These are phyloP conservation scores for Skeletonema potamos DNA, from an alignment of 108 stramenopile genomes.

Conservation along the genomic window DNA sequence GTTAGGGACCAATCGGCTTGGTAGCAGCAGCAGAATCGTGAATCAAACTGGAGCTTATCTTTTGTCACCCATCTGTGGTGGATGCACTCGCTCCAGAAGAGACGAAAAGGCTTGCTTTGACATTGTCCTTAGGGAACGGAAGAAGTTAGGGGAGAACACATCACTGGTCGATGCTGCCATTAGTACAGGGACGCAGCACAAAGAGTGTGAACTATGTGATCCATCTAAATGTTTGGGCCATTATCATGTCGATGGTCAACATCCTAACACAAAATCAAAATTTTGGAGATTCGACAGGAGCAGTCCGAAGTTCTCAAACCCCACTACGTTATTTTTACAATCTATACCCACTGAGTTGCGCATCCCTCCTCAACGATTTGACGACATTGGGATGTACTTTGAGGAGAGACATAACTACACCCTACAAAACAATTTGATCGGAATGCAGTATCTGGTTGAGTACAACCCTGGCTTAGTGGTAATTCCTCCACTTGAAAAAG, in stretches of 20 bases:
- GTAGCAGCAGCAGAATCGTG: background rate
- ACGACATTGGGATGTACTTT: slow-evolving; percentile 22
- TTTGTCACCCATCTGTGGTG: slow-evolving; percentile 15
- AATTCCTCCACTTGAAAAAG: slow-evolving; percentile 13
- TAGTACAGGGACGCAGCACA: background rate
- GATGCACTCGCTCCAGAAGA: slow-evolving; percentile 10
- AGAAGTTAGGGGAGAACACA: slow-evolving; percentile 2
- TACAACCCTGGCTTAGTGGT: slow-evolving; percentile 46
- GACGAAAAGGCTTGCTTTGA: slow-evolving; percentile 8
- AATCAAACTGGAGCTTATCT: slow-evolving; percentile 1
- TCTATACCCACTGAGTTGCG: slow-evolving; percentile 37
- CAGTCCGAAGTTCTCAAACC: slow-evolving; percentile 25
- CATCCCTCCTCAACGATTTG: slow-evolving; percentile 37
- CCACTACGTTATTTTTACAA: slow-evolving; percentile 30
- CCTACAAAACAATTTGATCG: slow-evolving; percentile 2
- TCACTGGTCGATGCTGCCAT: slow-evolving; percentile 23
- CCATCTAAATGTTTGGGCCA: slow-evolving; percentile 20
- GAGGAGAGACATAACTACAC: slow-evolving; percentile 15
- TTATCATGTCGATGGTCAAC: background rate
- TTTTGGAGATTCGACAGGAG: slow-evolving; percentile 41
- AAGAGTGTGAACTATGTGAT: slow-evolving; percentile 25
- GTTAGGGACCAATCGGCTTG: background rate
- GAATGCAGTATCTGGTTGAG: slow-evolving; percentile 28
- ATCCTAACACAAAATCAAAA: slow-evolving; percentile 4
- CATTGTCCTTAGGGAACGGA: background rate